These are phyloP conservation scores for Styphnolobium japonicum DNA, from an alignment of 306 rosid species.

Conservation along the genomic window DNA sequence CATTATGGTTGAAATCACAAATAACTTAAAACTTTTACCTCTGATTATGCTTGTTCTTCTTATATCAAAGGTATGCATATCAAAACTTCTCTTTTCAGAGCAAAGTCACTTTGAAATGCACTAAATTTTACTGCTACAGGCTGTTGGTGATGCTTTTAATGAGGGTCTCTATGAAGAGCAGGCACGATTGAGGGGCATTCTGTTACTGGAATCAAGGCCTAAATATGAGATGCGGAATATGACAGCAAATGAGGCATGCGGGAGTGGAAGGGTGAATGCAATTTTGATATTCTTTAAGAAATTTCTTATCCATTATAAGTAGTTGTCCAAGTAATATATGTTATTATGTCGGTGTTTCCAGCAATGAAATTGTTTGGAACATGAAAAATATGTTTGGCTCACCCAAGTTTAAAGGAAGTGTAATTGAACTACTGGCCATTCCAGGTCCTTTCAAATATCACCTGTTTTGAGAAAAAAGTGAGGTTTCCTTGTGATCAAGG, in stretches of 20 bases:
- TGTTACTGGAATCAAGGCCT: constrained; percentile 90
- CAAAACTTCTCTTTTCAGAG: not conserved
- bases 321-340: not conserved
- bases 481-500: constrained; percentile 41
- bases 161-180: constrained; percentile 94
- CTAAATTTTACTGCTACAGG: constrained; percentile 48
- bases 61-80: constrained; percentile 77
- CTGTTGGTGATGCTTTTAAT: constrained; percentile 75
- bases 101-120: constrained; percentile 3
- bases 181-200: constrained; percentile 79
- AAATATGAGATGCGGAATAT: constrained; percentile 93
- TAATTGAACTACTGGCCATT: constrained; percentile 6
- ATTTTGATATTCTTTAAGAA: constrained; percentile 11
- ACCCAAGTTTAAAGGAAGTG: constrained; percentile 15
- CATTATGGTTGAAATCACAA: constrained; percentile 97
- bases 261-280: constrained; percentile 64
- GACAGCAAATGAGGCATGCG: constrained; percentile 91
- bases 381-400: not conserved
- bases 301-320: not conserved
- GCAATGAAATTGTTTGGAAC: constrained; percentile 2
- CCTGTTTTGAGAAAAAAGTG: not conserved
- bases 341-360: constrained; percentile 6
- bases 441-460: constrained; percentile 7
- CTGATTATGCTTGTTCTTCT: constrained; percentile 98
- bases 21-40: constrained; percentile 80